Base-by-base conservation (phyloP, 768 basidiomycete genomes). In the Sporobolomyces roseus region DNA sequence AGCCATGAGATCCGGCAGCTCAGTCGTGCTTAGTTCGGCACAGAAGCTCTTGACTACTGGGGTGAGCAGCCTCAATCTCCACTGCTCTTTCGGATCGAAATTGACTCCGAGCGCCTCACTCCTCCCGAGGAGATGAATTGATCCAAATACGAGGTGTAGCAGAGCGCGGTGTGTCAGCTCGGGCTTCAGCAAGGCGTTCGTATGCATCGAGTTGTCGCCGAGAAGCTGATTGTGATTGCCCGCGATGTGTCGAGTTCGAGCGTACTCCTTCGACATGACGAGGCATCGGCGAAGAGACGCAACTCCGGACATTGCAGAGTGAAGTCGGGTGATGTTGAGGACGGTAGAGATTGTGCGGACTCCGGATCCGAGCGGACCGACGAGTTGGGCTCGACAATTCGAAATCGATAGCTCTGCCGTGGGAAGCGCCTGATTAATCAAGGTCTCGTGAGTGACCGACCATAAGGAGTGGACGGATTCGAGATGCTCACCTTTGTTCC, bases 1-100 rank as follows among this genome's bases (percentile, higher is more conserved):
- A 36, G 84, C 80, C 88, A 90, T 90, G 38, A 86, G 83, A 72
- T 89, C 86, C 67, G 88, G 86, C 81, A 90, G 85, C 3, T 84
- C 86, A 0, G 81, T 75, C 60, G 81, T 82, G 0, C 85, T 85
- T 69, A 85, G 85, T 71, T 87, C 85, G 14, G 88, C 84, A 14
- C 83, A 82, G 75, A 87, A 90, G 0, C 85, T 87, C 77, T 90
- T 90, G 33, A 83, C 61, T 4, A 85, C 83, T 14, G 88, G 87
- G 0, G 87, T 89, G 60, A 90, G 74, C 73, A 89, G 79, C 64
- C 88, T 80, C 71, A 89, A 74, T 7, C 86, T 78, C 36, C 77
- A 75, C 58, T 81, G 75, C 69, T 89, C 89, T 8, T 81, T 83
- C 25, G 74, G 75, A 23, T 7, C 27, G 9, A 61, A 13, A 4